Percentiles rank a stretch among this genome's conserved stretches.
These are phyloP conservation scores for Begonia masoniana DNA, from an alignment of 306 rosid genomes.

Conservation along the genomic window DNA sequence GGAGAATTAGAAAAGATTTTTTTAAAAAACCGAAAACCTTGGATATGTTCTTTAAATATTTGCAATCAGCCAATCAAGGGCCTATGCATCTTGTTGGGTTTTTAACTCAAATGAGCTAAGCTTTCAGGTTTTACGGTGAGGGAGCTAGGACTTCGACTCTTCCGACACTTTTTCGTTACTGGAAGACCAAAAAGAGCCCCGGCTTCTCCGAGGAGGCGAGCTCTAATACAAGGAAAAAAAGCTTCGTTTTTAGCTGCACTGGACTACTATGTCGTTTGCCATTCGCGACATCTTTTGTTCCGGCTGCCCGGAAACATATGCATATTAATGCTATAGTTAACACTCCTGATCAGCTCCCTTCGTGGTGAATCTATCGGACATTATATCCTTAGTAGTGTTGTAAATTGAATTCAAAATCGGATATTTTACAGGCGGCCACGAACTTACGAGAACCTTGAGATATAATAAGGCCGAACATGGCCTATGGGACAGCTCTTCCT, in stretches of 20 bases:
- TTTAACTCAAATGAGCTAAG: too few relatives aligned
- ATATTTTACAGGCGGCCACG: constrained; percentile 77
- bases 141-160: constrained; percentile 76
- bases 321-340: constrained; percentile 98
- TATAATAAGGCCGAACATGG: constrained; percentile 93
- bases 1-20: too few relatives aligned
- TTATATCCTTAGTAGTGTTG: neutral
- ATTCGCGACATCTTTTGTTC: constrained; percentile 77
- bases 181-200: constrained; percentile 92
- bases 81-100: too few relatives aligned
- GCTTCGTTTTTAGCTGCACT: constrained; percentile 93
- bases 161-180: constrained; percentile 56
- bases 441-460: constrained; percentile 68
- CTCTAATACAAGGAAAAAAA: constrained; percentile 72
- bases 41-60: too few relatives aligned
- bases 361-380: neutral
- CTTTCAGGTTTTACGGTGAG: constrained; percentile 82
- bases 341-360: constrained; percentile 3
- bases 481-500: constrained; percentile 82
- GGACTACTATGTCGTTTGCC: constrained; percentile 88
- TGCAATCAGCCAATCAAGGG: too few relatives aligned
- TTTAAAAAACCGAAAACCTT: too few relatives aligned
- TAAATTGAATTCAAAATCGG: neutral
- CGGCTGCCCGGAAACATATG: constrained; percentile 99
- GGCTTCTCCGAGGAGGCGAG: constrained; percentile 57